Base-by-base conservation (phyloP, 331 rosid genomes). In the Malus hybrid region DNA sequence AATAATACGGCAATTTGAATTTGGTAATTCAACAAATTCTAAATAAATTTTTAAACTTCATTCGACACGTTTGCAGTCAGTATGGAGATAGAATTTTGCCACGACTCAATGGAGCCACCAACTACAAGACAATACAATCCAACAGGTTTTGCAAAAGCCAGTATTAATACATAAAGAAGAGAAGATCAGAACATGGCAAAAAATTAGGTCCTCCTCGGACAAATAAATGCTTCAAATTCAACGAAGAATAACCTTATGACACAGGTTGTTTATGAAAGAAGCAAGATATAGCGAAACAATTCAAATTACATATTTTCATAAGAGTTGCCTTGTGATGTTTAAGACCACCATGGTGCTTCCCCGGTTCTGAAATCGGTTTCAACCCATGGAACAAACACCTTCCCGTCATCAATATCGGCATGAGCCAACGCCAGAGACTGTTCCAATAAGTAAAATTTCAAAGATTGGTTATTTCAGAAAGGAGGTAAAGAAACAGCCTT, bases 341-440 rank as follows among this genome's bases (percentile, higher is more conserved):
- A 73, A 73, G 97, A 69, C 98, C 98, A 90, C 97, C 98, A 91
- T 73, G 98, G 98, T 78, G 71, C 79, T 0, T 88, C 97, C 33
- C 95, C 96, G 44, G 93, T 93, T 88, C 98, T 90, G 88, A 93
- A 93, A 79, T 93, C 97, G 1, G 98, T 91, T 85, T 90, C 98
- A 52, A 86, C 88, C 97, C 98, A 90, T 12, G 95, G 98, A 46
- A 93, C 98, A 76, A 93, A 91, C 73, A 87, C 96, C 85, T 93
- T 91, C 67, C 98, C 98, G 15, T 87, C 88, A 42, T 88, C 97
- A 22, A 87, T 16, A 60, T 91, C 98, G 73, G 89, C 87, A 81
- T 93, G 97, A 6, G 93, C 96, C 91, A 93, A 79, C 5, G 98
- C 96, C 80, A 93, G 80, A 74, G 98, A 93, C 98, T 91, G 96